Evolutionary conservation across 2,329 filamentous ascomycete genomes (phyloP).

Genomic region (Curvularia sp.): DNA sequence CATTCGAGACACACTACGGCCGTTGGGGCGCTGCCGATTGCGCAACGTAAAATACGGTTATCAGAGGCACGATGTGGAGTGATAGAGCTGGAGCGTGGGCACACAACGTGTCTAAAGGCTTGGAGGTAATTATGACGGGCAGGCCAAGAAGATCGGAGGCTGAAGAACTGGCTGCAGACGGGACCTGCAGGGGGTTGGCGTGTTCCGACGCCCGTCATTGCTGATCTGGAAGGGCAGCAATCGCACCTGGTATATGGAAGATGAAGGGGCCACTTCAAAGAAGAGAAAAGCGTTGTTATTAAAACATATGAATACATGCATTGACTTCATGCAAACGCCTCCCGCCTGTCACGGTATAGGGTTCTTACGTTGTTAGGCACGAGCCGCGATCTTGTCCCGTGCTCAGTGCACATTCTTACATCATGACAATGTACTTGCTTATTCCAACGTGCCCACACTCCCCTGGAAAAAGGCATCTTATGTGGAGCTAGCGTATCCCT

Average conservation of each 20-base stretch:
- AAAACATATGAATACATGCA: conserved; percentile 19
- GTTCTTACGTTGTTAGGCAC: neutral
- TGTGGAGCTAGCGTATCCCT: neutral
- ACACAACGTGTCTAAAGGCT: neutral
- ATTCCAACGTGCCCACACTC: neutral
- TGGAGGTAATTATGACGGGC: conserved; percentile 1
- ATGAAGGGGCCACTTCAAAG: neutral
- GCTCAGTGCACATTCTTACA: neutral
- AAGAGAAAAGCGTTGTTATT: conserved; percentile 25
- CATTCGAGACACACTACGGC: conserved; percentile 10
- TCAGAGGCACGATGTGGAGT: conserved; percentile 4
- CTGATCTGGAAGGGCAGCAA: conserved; percentile 30
- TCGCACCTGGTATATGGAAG: conserved; percentile 8
- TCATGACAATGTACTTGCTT: conserved; percentile 1
- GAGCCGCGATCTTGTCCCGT: neutral
- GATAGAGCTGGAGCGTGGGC: neutral
- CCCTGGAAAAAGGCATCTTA: neutral
- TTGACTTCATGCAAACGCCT: conserved; percentile 14
- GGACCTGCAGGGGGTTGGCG: conserved; percentile 1
- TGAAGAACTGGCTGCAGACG: neutral
- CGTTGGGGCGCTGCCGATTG: conserved; percentile 2
- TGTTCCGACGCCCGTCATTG: conserved; percentile 7
- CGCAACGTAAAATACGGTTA: conserved; percentile 1
- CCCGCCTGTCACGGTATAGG: conserved; percentile 3
- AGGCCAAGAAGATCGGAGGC: neutral